These are phyloP conservation scores for Paraurostyla sp. DNA, from an alignment of 73 alveolate species.

Conservation along the genomic window DNA sequence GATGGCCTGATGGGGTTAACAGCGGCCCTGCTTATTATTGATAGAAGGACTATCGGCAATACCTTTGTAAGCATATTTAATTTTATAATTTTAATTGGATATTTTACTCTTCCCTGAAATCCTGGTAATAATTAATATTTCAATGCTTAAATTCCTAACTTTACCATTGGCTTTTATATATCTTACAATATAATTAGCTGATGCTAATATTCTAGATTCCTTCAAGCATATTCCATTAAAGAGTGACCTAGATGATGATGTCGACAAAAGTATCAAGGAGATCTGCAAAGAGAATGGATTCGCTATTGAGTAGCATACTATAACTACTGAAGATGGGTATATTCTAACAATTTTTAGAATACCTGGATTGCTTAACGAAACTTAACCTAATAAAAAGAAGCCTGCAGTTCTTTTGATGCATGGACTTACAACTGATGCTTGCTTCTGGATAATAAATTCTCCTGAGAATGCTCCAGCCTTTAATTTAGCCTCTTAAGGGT, in stretches of 20 bases:
- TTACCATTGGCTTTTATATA: too few relatives aligned
- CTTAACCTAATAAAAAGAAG: neutral
- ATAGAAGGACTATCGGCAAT: too few relatives aligned
- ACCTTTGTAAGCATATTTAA: too few relatives aligned
- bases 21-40: too few relatives aligned
- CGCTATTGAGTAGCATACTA: conserved; percentile 28
- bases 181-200: too few relatives aligned
- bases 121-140: too few relatives aligned
- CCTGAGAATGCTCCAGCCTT: conserved; percentile 62
- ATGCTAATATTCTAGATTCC: too few relatives aligned
- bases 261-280: conserved; percentile 45
- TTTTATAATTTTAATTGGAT: neutral
- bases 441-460: conserved; percentile 1
- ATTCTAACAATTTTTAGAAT: conserved; percentile 28
- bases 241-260: neutral
- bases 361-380: conserved; percentile 6
- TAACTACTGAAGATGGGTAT: conserved; percentile 59
- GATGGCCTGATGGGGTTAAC: conserved; percentile 27
- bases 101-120: too few relatives aligned
- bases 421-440: conserved; percentile 50
- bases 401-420: conserved; percentile 58
- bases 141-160: too few relatives aligned
- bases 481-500: conserved; percentile 60
- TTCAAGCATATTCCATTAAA: neutral
- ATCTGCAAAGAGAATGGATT: conserved; percentile 64